phyloP scores from a whole-genome alignment of 768 basidiomycete species.

The Agaricus subrufescens region DNA sequence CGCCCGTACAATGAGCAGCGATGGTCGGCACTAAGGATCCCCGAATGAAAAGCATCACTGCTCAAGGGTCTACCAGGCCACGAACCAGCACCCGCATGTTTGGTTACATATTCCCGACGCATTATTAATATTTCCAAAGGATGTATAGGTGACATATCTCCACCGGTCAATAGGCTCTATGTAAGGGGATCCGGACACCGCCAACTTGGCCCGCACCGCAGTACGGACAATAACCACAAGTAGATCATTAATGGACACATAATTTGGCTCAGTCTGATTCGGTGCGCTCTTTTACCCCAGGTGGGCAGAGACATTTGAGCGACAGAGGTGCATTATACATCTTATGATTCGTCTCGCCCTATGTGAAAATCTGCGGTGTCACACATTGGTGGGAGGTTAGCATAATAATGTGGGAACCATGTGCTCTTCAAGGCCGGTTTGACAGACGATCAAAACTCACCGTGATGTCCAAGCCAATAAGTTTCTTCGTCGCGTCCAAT shows the following conservation, averaged over 20 bases:
- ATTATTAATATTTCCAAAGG: too few species aligned
- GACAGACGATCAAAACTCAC: not conserved
- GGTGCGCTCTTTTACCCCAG: not conserved
- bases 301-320: not conserved
- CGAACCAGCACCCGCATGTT: too few species aligned
- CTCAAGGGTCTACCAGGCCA: too few species aligned
- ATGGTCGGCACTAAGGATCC: too few species aligned
- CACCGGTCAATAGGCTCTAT: too few species aligned
- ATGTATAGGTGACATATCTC: too few species aligned
- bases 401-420: constrained; percentile 6
- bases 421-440: not conserved
- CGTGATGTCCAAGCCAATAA: not conserved
- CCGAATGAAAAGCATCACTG: too few species aligned
- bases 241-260: not conserved
- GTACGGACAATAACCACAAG: too few species aligned
- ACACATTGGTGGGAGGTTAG: constrained; percentile 6
- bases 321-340: constrained; percentile 1
- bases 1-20: too few species aligned
- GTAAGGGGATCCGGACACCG: too few species aligned
- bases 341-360: not conserved
- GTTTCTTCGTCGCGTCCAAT: constrained; percentile 1
- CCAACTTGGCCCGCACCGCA: too few species aligned
- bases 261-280: not conserved
- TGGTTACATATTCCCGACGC: too few species aligned
- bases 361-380: constrained; percentile 6